These are phyloP conservation scores for Podospora australis DNA, from an alignment of 495 filamentous ascomycete genomes.

Conservation along the genomic window DNA sequence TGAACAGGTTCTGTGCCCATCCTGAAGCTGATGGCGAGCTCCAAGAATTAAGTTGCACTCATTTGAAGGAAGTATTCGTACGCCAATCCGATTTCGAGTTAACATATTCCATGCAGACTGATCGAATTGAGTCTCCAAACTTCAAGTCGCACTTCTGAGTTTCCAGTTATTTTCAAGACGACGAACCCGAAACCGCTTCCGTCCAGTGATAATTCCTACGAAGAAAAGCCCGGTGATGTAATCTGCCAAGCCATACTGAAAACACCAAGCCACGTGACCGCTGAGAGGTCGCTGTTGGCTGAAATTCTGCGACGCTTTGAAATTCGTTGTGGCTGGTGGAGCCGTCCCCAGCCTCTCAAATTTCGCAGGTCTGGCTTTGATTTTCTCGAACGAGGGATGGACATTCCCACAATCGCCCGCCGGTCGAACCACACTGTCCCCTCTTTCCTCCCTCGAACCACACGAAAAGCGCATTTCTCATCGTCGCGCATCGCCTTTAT, in stretches of 20 bases:
- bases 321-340: conserved; percentile 21
- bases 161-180: too few species aligned
- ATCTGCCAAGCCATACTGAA: not conserved
- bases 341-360: conserved; percentile 28
- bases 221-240: conserved; percentile 3
- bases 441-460: conserved; percentile 9
- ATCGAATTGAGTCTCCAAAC: too few species aligned
- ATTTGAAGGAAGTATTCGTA: too few species aligned
- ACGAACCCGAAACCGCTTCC: too few species aligned
- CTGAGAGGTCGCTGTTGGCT: not conserved
- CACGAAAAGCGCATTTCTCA: not conserved
- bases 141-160: too few species aligned
- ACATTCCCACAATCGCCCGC: conserved; percentile 7
- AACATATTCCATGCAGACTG: too few species aligned
- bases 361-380: conserved; percentile 19
- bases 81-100: too few species aligned
- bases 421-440: conserved; percentile 5
- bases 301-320: not conserved
- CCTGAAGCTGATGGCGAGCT: too few species aligned
- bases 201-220: too few species aligned
- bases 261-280: conserved; percentile 15
- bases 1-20: too few species aligned
- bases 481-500: conserved; percentile 16
- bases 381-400: conserved; percentile 8
- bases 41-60: too few species aligned